Conservation (phyloP, 306 rosid species). For the Morella rubra region DNA sequence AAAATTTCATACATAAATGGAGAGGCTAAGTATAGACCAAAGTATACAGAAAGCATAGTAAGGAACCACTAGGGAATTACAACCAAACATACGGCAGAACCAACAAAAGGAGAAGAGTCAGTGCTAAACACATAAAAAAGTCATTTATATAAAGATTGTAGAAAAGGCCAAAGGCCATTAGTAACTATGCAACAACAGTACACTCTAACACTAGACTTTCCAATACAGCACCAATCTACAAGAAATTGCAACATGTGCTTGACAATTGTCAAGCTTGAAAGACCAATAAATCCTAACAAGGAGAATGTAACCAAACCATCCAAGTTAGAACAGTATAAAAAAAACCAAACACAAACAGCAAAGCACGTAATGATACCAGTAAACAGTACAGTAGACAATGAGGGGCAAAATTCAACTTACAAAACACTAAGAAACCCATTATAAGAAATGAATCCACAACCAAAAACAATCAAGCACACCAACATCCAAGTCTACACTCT, state of each 20-base stretch:
- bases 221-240: not conserved
- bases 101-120: not conserved
- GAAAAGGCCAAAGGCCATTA: not conserved
- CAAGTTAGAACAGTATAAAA: not conserved
- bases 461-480: not conserved
- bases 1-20: not conserved
- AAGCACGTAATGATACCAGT: not conserved
- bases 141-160: not conserved
- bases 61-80: not conserved
- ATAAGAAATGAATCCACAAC: not conserved
- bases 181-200: not conserved
- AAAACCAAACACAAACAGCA: not conserved
- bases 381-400: not conserved
- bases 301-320: not conserved
- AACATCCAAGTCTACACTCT: not conserved
- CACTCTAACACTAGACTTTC: no score
- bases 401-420: no score
- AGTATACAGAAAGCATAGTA: not conserved
- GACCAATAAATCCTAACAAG: not conserved
- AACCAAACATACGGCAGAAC: not conserved
- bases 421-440: not conserved
- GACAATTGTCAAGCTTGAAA: not conserved
- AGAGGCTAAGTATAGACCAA: not conserved
- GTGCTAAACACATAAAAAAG: not conserved
- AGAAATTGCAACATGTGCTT: not conserved